A percentile compares a stretch with the other conserved stretches of the same genome.
phyloP scores from a whole-genome alignment of 257 asterid species.

The Solanum peruvianum region DNA sequence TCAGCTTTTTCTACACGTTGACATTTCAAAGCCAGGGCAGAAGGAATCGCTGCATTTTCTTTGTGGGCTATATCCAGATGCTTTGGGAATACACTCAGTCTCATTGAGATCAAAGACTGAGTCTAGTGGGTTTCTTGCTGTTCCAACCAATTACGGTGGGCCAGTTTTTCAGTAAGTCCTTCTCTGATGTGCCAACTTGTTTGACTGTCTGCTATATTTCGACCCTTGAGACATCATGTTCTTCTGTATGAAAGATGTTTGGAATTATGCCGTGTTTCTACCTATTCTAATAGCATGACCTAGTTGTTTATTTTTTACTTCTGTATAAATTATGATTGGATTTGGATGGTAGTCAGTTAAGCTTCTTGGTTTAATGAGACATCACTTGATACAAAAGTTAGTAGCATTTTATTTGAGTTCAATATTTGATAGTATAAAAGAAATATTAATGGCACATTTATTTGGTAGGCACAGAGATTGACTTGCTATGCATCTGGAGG shows the following conservation, averaged over 20 bases:
- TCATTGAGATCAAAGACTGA: conserved; percentile 53
- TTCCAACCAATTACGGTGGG: conserved; percentile 55
- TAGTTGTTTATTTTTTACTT: not conserved
- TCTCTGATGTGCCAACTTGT: not conserved
- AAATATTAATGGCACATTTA: not conserved
- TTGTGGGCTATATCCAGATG: conserved; percentile 92
- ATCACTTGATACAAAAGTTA: not conserved
- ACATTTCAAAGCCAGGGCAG: conserved; percentile 69
- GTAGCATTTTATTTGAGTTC: not conserved
- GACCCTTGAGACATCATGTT: not conserved
- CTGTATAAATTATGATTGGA: not conserved
- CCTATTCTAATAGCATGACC: not conserved
- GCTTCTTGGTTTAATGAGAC: not conserved
- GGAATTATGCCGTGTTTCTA: not conserved
- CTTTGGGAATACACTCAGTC: conserved; percentile 89
- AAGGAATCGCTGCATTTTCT: conserved; percentile 66
- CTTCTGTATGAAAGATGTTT: not conserved
- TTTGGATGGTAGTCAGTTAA: not conserved
- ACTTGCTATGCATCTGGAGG: not conserved
- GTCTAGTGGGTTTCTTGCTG: conserved; percentile 37
- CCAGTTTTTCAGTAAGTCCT: conserved; percentile 78
- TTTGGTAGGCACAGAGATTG: not conserved
- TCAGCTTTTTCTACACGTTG: conserved; percentile 76
- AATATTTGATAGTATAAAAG: not conserved
- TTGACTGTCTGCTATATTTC: not conserved